Percentiles rank a stretch among this genome's conserved stretches.
Conservation (phyloP, 2,329 filamentous ascomycete species). For the Neurospora sp. region DNA sequence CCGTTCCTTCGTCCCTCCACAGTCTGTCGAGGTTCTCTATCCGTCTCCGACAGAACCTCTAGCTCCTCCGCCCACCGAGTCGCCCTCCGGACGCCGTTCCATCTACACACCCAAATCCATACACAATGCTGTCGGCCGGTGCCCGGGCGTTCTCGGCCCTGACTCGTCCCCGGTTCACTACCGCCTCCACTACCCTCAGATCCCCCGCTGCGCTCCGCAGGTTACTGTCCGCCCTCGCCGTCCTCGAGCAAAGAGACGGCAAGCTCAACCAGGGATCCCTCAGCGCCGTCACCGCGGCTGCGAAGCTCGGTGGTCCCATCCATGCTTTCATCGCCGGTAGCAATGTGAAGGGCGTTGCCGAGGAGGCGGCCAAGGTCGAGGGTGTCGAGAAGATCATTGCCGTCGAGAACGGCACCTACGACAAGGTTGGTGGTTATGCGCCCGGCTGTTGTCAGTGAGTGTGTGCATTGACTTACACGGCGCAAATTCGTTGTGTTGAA, state of each 20-base stretch:
- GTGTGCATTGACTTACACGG: background rate
- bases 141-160: slow-evolving; percentile 25
- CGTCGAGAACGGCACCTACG: slow-evolving; percentile 82
- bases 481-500: slow-evolving; percentile 4
- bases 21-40: background rate
- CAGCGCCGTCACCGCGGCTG: slow-evolving; percentile 75
- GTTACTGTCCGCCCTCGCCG: slow-evolving; percentile 76
- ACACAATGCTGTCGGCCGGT: slow-evolving; percentile 16
- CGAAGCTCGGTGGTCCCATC: slow-evolving; percentile 75
- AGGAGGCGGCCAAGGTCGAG: slow-evolving; percentile 78
- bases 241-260: slow-evolving; percentile 88
- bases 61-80: background rate
- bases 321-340: slow-evolving; percentile 82
- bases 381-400: slow-evolving; percentile 87
- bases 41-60: background rate
- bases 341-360: slow-evolving; percentile 64
- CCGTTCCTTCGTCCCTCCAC: background rate
- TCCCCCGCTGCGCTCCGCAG: slow-evolving; percentile 49
- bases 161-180: slow-evolving; percentile 13
- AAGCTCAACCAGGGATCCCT: slow-evolving; percentile 76
- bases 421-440: slow-evolving; percentile 54
- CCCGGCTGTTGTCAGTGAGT: slow-evolving; percentile 4
- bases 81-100: background rate
- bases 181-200: slow-evolving; percentile 3
- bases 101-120: slow-evolving; percentile 9